A percentile compares a stretch with the other conserved stretches of the same genome.
Evolutionary conservation across 139 green algal species (phyloP).

Genomic region (Helicosporidium sp.): DNA sequence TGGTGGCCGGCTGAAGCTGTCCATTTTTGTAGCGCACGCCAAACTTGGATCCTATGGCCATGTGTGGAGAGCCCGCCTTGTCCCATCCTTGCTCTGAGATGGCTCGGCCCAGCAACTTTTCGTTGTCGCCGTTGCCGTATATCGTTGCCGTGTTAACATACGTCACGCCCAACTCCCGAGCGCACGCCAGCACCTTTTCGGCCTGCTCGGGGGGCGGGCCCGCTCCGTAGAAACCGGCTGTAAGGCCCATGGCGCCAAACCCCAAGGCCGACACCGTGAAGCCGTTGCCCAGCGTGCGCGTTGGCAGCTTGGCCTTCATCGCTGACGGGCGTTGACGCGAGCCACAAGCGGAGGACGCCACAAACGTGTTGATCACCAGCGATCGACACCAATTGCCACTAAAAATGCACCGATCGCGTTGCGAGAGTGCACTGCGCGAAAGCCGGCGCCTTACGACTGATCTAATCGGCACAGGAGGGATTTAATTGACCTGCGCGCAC

Average conservation of each 20-base stretch:
- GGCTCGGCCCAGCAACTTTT: neutral
- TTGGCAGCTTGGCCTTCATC: constrained; percentile 1
- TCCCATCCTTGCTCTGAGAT: neutral
- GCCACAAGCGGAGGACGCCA: too few relatives aligned
- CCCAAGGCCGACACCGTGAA: neutral
- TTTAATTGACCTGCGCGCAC: neutral
- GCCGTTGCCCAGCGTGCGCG: neutral
- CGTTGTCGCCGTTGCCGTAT: neutral
- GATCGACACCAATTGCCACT: too few relatives aligned
- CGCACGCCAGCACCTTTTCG: constrained; percentile 17
- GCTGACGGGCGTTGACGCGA: too few relatives aligned
- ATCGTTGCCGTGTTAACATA: neutral
- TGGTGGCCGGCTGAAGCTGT: neutral
- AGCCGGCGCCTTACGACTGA: too few relatives aligned
- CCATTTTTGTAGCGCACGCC: too few relatives aligned
- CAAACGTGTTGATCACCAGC: too few relatives aligned
- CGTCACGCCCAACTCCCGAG: neutral
- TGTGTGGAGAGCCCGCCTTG: neutral
- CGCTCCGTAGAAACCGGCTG: constrained; percentile 28
- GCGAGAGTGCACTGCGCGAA: too few relatives aligned
- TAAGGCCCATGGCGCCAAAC: constrained; percentile 5
- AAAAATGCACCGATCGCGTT: too few relatives aligned
- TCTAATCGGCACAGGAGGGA: too few relatives aligned
- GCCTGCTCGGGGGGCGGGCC: constrained; percentile 34
- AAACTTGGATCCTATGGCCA: neutral